Conservation (phyloP, 2,329 filamentous ascomycete species). For the Hirsutella rhossiliensis region DNA sequence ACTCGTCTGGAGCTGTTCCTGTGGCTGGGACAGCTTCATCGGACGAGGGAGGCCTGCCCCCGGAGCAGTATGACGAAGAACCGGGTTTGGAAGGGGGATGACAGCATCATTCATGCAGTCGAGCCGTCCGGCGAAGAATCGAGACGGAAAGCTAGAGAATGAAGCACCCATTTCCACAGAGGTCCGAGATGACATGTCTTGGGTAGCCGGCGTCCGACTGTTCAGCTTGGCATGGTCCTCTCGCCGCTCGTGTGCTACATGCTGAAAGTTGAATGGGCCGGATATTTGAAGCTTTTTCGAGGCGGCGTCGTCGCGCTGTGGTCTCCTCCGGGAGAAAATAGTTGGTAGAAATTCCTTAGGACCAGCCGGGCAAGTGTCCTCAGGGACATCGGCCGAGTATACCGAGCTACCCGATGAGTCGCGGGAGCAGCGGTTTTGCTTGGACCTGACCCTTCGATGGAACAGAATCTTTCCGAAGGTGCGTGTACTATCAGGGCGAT, state of each 20-base stretch:
- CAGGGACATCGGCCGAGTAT: slow-evolving; percentile 30
- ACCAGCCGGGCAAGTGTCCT: slow-evolving; percentile 19
- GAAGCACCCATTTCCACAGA: neutral
- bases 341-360: slow-evolving; percentile 34
- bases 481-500: slow-evolving; percentile 47
- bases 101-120: neutral
- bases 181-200: neutral
- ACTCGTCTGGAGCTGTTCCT: slow-evolving; percentile 33
- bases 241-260: slow-evolving; percentile 45
- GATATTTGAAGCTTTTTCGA: slow-evolving; percentile 42
- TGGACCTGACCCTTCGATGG: slow-evolving; percentile 36
- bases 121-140: neutral
- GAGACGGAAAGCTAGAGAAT: neutral
- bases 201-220: neutral
- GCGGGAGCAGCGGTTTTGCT: slow-evolving; percentile 37
- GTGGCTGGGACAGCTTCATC: slow-evolving; percentile 33
- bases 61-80: slow-evolving; percentile 9
- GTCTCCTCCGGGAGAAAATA: slow-evolving; percentile 38
- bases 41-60: slow-evolving; percentile 18
- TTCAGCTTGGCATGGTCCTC: slow-evolving; percentile 24
- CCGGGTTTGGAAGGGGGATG: slow-evolving; percentile 6
- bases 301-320: slow-evolving; percentile 19
- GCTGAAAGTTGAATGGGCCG: slow-evolving; percentile 54
- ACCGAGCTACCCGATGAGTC: slow-evolving; percentile 35
- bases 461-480: slow-evolving; percentile 49